These are phyloP conservation scores for Cytidiella melzeri DNA, from an alignment of 768 basidiomycete species.

Conservation along the genomic window DNA sequence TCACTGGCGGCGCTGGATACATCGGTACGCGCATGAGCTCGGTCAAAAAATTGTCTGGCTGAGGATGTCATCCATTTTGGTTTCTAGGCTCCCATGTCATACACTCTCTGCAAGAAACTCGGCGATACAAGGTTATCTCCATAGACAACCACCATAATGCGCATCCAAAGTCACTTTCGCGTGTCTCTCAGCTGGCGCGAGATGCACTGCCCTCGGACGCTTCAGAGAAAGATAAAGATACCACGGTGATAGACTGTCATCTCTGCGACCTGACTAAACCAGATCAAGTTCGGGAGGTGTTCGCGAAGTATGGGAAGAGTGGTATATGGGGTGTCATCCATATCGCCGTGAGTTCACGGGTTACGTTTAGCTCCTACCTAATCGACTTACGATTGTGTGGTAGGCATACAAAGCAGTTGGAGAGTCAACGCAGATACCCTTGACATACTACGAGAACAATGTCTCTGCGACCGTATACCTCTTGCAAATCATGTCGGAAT, in stretches of 20 bases:
- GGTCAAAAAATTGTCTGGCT: constrained; percentile 8
- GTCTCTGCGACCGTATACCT: constrained; percentile 84
- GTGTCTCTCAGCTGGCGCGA: constrained; percentile 75
- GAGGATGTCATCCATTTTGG: background rate
- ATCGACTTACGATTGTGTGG: background rate
- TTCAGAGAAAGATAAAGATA: constrained; percentile 62
- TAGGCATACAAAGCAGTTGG: constrained; percentile 98
- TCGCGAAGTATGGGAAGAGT: constrained; percentile 78
- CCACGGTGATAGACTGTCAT: constrained; percentile 64
- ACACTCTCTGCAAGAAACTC: constrained; percentile 76
- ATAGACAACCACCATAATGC: constrained; percentile 97
- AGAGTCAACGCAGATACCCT: constrained; percentile 88
- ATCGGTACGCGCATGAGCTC: constrained; percentile 49
- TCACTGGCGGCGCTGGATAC: constrained; percentile 84
- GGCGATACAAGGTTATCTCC: constrained; percentile 87
- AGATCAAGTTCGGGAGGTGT: constrained; percentile 69
- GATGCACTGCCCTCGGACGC: constrained; percentile 63
- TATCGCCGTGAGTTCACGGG: constrained; percentile 64
- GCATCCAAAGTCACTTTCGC: constrained; percentile 61
- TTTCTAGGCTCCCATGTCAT: constrained; percentile 87
- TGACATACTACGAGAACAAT: constrained; percentile 93
- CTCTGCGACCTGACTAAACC: constrained; percentile 70
- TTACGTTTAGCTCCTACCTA: constrained; percentile 4
- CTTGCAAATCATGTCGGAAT: constrained; percentile 80
- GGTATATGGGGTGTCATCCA: constrained; percentile 97